phyloP scores from a whole-genome alignment of 371 early-diverging fungal species.

The Mucor circinelloides region DNA sequence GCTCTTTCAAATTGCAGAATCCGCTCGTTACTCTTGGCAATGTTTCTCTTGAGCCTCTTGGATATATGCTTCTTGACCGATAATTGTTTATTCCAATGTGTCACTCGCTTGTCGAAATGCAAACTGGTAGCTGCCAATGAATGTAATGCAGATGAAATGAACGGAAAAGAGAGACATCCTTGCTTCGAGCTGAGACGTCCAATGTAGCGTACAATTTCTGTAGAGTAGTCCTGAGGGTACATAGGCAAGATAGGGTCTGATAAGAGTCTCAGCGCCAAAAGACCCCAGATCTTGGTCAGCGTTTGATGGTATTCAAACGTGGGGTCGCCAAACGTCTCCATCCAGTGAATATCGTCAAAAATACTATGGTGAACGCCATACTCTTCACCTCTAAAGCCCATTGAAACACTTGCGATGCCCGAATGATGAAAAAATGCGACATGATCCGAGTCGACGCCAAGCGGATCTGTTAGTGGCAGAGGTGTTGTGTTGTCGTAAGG shows the following conservation, averaged over 20 bases:
- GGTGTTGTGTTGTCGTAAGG: conserved; percentile 1
- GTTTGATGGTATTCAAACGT: conserved; percentile 59
- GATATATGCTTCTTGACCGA: conserved; percentile 19
- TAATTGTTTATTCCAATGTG: background rate
- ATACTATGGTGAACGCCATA: conserved; percentile 63
- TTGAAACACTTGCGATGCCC: conserved; percentile 57
- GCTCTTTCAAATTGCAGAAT: conserved; percentile 51
- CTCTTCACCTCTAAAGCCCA: conserved; percentile 50
- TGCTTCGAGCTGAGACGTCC: background rate
- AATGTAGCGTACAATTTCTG: background rate
- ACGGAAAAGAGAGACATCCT: conserved; percentile 2
- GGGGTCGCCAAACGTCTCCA: conserved; percentile 63
- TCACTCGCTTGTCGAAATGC: conserved; percentile 1
- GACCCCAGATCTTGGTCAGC: conserved; percentile 43
- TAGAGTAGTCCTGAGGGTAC: conserved; percentile 39
- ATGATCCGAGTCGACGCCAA: conserved; percentile 56
- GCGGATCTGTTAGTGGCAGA: conserved; percentile 29
- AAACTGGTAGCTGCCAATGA: background rate
- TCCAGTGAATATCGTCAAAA: conserved; percentile 53
- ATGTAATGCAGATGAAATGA: background rate
- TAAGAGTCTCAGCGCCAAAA: conserved; percentile 32
- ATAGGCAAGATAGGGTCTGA: conserved; percentile 35
- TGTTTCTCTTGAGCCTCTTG: background rate
- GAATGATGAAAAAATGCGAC: conserved; percentile 58
- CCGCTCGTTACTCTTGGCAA: conserved; percentile 36